Base-by-base conservation (phyloP, 1,139 yeast species). In the Pichia sp. region DNA sequence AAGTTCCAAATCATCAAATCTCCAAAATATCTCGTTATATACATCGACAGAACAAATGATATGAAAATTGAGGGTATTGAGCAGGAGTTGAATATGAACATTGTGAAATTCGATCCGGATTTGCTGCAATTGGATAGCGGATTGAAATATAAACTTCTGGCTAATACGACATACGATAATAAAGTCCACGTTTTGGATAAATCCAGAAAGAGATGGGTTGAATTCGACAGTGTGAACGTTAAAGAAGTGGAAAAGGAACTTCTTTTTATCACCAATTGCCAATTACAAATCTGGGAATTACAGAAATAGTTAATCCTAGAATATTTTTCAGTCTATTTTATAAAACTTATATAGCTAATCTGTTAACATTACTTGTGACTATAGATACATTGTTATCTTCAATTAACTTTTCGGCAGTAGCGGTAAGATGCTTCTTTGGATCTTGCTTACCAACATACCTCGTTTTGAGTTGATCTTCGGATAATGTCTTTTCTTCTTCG, bases 361-460 rank as follows among this genome's bases (percentile, higher is more conserved):
- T 83, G 67, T 93, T 93, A 44, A 93, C 90, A 66, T 86, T 87
- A 46, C 96, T 87, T 18, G 96, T 87, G 62, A 91, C 75, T 58
- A 93, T 78, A 35, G 95, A 81, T 14, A 89, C 89, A 46, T 93
- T 83, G 64, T 93, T 94, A 46, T 89, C 95, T 67, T 93, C 99
- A 60, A 94, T 80, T 48, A 90, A 75, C 54, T 75, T 73, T 55
- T 88, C 95, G 14, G 96, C 95, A 2, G 95, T 86, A 56, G 89
- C 97, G 42, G 86, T 79, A 62, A 94, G 75, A 71, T 94, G 99
- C 71, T 93, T 93, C 80, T 94, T 94, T 42, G 99, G 99, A 67
- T 94, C 99, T 68, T 93, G 97, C 66, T 90, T 91, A 58, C 99
- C 99, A 30, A 94, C 98, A 62, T 91, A 94, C 65, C 99, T 81